Base-by-base conservation (phyloP, 208 protist genomes). In the Trypanosoma caninum region DNA sequence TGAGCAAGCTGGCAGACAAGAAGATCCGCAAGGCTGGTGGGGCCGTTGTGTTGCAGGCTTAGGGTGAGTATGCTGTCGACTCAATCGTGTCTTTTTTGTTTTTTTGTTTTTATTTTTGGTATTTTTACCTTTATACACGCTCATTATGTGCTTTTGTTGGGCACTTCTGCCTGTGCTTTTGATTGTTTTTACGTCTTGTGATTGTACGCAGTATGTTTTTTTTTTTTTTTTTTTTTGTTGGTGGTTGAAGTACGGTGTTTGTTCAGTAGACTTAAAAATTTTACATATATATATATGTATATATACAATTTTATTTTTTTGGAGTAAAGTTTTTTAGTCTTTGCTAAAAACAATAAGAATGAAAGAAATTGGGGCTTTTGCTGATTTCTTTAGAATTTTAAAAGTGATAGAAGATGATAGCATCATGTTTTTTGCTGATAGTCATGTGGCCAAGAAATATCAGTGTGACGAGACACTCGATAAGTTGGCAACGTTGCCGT, bases 21-120 rank as follows among this genome's bases (percentile, higher is more conserved):
- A 99, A 99, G 95, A 99, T 99, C 84, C 98, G 98, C 71, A 97
- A 90, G 76, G 98, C 86, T 63, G 99, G 99, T 72, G 99, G 99
- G 76, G 96, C 89, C 34, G 98, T 98, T 66, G 87, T 99, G 41
- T 84, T 99, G 35, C 96, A 95, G 76, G 97, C 97, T 56, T 99
- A 98, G 78, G 33, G 33, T 23, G 22, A 27, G 18, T 51, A n/a
- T 27, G 13, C 42, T 31, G 22, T 51, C 45, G 48, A 55, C 14
- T 28, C 7, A 56, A 13, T 27, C 18, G 27, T 44, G n/a, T 16
- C 44, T 34, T 18, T 51, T 74, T 54, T 65, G 7, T 35, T 46
- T 65, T 55, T 58, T 35, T 55, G 50, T 41, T 20, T 48, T 56
- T 11, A 34, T 58, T 25, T 54, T 71, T 63, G 31, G 22, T 18